Conservation (phyloP, 495 filamentous ascomycete species). For the Podospora conica region DNA sequence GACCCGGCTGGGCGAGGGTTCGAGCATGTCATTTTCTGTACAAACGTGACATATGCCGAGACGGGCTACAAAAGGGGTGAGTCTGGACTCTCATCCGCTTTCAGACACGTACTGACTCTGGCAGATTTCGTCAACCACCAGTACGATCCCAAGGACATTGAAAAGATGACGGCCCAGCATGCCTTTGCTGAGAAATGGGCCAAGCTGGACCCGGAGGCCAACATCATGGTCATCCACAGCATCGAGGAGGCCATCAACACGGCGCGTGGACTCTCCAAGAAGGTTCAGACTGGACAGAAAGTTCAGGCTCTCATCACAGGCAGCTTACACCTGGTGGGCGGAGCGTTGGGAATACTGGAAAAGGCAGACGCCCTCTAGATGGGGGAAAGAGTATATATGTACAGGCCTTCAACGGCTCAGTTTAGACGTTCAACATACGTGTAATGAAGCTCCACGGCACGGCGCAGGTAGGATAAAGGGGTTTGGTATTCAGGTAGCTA, state of each 20-base stretch:
- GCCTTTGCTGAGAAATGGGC: constrained; percentile 69
- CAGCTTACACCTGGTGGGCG: constrained; percentile 56
- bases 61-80: constrained; percentile 57
- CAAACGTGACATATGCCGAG: constrained; percentile 72
- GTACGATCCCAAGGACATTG: constrained; percentile 59
- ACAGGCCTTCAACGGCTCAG: not conserved
- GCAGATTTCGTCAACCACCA: constrained; percentile 72
- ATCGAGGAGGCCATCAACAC: constrained; percentile 81
- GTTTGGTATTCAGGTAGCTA: not conserved
- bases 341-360: constrained; percentile 47
- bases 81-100: not conserved
- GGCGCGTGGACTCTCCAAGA: constrained; percentile 47
- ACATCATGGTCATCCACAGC: constrained; percentile 61
- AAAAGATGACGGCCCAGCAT: constrained; percentile 65
- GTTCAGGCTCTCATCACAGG: constrained; percentile 54
- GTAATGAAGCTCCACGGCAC: constrained; percentile 14
- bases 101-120: not conserved
- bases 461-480: not conserved
- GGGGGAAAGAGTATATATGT: not conserved
- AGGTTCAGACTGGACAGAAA: constrained; percentile 22
- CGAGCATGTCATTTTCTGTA: constrained; percentile 79
- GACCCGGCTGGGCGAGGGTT: constrained; percentile 50
- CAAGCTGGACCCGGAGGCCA: constrained; percentile 52
- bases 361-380: constrained; percentile 33
- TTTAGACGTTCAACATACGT: constrained; percentile 6